These are phyloP conservation scores for Paracoccidioides brasiliensis DNA, from an alignment of 2,329 filamentous ascomycete genomes.

Conservation along the genomic window DNA sequence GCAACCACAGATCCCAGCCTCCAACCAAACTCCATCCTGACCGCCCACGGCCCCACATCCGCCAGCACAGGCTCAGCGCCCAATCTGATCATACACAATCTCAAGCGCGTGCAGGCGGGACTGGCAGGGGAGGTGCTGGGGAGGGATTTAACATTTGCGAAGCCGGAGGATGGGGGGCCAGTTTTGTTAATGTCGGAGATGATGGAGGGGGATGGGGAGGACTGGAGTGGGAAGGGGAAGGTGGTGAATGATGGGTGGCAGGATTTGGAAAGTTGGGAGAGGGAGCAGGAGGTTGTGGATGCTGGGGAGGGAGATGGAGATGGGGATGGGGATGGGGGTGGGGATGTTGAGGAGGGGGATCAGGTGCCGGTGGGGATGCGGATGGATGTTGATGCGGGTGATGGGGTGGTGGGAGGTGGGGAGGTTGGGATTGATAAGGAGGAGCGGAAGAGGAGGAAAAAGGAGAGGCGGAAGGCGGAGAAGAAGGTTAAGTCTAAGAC, in stretches of 20 bases:
- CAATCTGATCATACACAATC: constrained; percentile 32
- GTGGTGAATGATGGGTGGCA: constrained; percentile 13
- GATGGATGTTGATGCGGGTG: constrained; percentile 27
- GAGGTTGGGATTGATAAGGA: constrained; percentile 36
- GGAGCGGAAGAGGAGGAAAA: constrained; percentile 43
- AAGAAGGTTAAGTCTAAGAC: constrained; percentile 26
- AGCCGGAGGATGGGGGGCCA: constrained; percentile 9
- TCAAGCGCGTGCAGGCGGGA: constrained; percentile 34
- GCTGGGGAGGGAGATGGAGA: constrained; percentile 16
- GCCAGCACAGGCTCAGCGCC: constrained; percentile 29
- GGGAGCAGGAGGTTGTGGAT: constrained; percentile 27
- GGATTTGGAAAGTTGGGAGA: constrained; percentile 21
- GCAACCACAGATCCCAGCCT: constrained; percentile 30
- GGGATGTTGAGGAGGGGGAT: constrained; percentile 5
- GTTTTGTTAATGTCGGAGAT: constrained; percentile 2
- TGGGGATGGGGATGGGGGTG: constrained; percentile 15
- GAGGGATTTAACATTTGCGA: constrained; percentile 27
- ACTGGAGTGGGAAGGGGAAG: constrained; percentile 22
- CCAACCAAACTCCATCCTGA: constrained; percentile 33
- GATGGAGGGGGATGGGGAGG: constrained; percentile 11
- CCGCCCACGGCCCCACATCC: constrained; percentile 30
- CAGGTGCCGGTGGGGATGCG: constrained; percentile 24
- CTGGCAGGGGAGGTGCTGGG: constrained; percentile 31
- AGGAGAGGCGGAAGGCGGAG: constrained; percentile 37
- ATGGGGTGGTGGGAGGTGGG: constrained; percentile 31